Evolutionary conservation across 2,329 filamentous ascomycete species (phyloP).

Genomic region (Dothideomycetidae sp.): DNA sequence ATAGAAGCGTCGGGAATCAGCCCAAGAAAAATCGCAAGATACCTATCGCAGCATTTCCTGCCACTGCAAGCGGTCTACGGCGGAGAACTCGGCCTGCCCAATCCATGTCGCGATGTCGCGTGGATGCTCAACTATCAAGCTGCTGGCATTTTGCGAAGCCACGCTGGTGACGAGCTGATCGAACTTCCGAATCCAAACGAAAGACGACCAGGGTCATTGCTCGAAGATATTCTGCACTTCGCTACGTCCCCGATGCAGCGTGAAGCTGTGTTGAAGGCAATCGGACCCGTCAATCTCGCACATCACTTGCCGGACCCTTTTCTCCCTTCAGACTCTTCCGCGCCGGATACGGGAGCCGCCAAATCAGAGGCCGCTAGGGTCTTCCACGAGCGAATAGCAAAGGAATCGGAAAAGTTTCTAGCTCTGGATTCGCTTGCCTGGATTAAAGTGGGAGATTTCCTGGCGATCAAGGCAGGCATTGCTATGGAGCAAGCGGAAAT

Average conservation of each 20-base stretch:
- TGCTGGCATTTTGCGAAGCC: conserved; percentile 11
- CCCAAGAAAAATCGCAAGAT: conserved; percentile 2
- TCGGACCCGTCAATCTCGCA: conserved; percentile 8
- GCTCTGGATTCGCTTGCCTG: conserved; percentile 9
- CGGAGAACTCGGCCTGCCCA: conserved; percentile 6
- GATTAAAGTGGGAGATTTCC: conserved; percentile 12
- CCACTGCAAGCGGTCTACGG: conserved; percentile 12
- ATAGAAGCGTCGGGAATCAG: not conserved
- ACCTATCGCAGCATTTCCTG: conserved; percentile 11
- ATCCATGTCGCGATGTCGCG: conserved; percentile 6
- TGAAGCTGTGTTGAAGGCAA: conserved; percentile 5
- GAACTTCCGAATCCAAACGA: conserved; percentile 5
- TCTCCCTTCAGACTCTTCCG: not conserved
- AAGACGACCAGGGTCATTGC: conserved; percentile 7
- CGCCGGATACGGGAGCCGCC: not conserved
- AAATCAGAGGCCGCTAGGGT: not conserved
- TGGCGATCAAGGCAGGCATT: conserved; percentile 8
- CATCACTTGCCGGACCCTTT: conserved; percentile 5
- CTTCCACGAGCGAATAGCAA: not conserved
- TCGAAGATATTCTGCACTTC: too few relatives aligned
- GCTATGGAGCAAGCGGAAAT: not conserved
- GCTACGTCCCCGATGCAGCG: too few relatives aligned
- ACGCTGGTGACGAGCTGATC: conserved; percentile 8
- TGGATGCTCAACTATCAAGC: conserved; percentile 14
- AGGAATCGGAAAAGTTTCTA: conserved; percentile 10